Evolutionary conservation across 139 green algal genomes (phyloP), one percentile per base, ranked within the genome.

Genomic region (Coccomyxa sp.): DNA sequence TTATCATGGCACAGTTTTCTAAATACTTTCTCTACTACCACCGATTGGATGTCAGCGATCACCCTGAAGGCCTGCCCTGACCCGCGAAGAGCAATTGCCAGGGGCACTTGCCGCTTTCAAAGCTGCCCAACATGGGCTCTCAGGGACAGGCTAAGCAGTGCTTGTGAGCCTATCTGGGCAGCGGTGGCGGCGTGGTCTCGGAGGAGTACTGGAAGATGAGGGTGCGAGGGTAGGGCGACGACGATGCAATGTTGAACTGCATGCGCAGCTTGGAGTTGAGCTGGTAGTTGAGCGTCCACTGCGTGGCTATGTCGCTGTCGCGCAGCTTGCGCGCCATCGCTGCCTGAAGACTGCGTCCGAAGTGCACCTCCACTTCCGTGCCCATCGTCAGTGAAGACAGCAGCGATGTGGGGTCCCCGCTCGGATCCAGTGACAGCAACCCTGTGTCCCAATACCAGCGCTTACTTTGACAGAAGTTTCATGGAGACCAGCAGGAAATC

Each of bases 331-430:
- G 91, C 0, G 88, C 88, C 83, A 99, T 90, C 0, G 92, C 88
- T 7, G 95, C 95, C 85, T 95, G 90, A 67, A 92, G 59, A 0
- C 30, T 32, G 74, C 30, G n/a, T n/a, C 94, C 91, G 79, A 95
- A 93, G 83, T 95, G 86, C n/a, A 99, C 83, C 88, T 99, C 96
- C 79, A 97, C 92, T 88, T 99, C 96, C 11, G 95, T 96, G 79
- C 94, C 94, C 60, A 97, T 85, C 17, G 89, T 92, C 74, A 97
- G 88, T 18, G 78, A 87, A 23, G 68, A 81, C 13, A 93, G 84
- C 71, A 94, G 83, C 74, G 84, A 83, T 71, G 85, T 85, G 32
- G 89, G 79, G 28, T 90, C 60, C 10, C 83, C 60, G 30, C 67
- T 71, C 32, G 91, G 89, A 81, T 95, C 91, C 71, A 95, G 81